These are phyloP conservation scores for Amaranthus cruentus DNA, from an alignment of 148 eudicot genomes.

Conservation along the genomic window DNA sequence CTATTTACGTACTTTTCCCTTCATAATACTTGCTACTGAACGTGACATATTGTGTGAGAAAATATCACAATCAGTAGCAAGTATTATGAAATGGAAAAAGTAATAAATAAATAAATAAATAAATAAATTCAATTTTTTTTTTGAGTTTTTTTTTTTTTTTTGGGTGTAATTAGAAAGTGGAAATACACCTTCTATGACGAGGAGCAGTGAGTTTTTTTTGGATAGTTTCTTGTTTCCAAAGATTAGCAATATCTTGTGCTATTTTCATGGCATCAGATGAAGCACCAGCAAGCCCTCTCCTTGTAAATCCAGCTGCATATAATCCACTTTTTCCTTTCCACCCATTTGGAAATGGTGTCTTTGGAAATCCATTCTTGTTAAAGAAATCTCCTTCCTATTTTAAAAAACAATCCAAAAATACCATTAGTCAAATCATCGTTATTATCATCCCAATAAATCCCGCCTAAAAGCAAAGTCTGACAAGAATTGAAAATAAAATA, in stretches of 20 bases:
- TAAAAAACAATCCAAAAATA: not conserved
- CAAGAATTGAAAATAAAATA: no score
- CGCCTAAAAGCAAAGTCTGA: not conserved
- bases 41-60: no score
- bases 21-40: no score
- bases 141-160: not conserved
- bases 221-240: slow-evolving; percentile 54
- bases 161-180: slow-evolving; percentile 43
- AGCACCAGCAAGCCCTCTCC: slow-evolving; percentile 82
- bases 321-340: slow-evolving; percentile 92
- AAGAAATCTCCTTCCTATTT: slow-evolving; percentile 72
- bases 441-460: not conserved
- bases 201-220: slow-evolving; percentile 61
- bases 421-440: slow-evolving; percentile 20
- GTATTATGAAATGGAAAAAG: no score
- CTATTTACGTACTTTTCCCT: no score
- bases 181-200: slow-evolving; percentile 69
- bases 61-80: no score
- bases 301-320: slow-evolving; percentile 87
- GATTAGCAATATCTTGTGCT: slow-evolving; percentile 60
- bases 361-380: slow-evolving; percentile 75
- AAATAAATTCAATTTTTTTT: not conserved
- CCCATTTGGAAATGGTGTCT: slow-evolving; percentile 52
- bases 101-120: not conserved
- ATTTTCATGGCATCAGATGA: slow-evolving; percentile 61